These are phyloP conservation scores for Volvox africanus DNA, from an alignment of 139 green algal genomes.

Conservation along the genomic window DNA sequence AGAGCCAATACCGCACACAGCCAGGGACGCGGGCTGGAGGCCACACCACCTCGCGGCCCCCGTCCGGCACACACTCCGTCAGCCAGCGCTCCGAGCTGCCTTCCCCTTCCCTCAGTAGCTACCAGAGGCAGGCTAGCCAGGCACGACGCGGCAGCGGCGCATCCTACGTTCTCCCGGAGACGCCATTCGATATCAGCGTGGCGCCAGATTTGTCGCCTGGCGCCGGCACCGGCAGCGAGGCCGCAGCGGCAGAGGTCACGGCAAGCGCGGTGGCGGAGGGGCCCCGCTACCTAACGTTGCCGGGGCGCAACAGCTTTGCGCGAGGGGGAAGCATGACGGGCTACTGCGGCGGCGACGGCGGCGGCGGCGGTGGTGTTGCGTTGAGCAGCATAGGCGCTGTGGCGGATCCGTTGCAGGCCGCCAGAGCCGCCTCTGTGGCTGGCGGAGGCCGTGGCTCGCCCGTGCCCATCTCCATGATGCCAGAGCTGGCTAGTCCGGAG, in stretches of 20 bases:
- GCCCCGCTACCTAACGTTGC: neutral
- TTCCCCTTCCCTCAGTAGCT: neutral
- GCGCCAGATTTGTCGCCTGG: neutral
- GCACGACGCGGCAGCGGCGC: conserved; percentile 1
- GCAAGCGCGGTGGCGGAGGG: neutral
- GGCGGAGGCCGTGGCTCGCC: neutral
- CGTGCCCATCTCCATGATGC: neutral
- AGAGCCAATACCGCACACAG: neutral
- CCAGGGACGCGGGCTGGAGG: neutral
- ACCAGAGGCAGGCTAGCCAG: neutral
- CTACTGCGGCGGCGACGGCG: neutral
- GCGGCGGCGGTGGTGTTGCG: neutral
- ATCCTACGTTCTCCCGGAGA: neutral
- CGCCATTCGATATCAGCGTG: neutral
- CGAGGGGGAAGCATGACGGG: neutral
- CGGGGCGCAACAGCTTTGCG: neutral
- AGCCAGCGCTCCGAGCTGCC: neutral
- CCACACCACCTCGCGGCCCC: neutral
- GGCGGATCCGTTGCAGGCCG: neutral
- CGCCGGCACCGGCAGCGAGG: too few relatives aligned
- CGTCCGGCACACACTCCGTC: neutral
- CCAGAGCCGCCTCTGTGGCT: neutral
- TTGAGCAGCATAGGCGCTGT: neutral
- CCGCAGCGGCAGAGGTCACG: neutral
- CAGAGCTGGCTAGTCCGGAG: neutral